A percentile compares a stretch with the other conserved stretches of the same genome.
Conservation (phyloP, 495 filamentous ascomycete genomes). For the Aspergillus hancockii region DNA sequence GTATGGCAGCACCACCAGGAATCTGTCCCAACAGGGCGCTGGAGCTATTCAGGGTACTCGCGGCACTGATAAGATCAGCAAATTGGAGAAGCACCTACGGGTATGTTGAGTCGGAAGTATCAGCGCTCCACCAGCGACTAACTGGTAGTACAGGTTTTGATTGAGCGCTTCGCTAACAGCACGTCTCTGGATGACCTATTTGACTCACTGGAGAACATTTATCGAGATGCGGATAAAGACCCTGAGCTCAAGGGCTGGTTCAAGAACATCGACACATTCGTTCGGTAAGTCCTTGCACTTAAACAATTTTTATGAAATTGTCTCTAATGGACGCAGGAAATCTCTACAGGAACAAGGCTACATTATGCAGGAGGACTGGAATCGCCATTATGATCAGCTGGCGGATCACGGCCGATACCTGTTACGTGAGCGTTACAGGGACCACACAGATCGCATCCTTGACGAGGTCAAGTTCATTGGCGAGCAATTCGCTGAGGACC, state of each 20-base stretch:
- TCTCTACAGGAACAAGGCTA: slow-evolving; percentile 88
- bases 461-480: slow-evolving; percentile 89
- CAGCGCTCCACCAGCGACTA: slow-evolving; percentile 36
- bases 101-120: slow-evolving; percentile 38
- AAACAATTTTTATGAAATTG: background rate
- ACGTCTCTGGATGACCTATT: slow-evolving; percentile 87
- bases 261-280: slow-evolving; percentile 70
- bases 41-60: slow-evolving; percentile 71
- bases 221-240: slow-evolving; percentile 87
- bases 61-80: slow-evolving; percentile 56
- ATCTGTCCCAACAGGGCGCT: slow-evolving; percentile 59
- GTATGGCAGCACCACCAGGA: slow-evolving; percentile 75
- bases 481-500: slow-evolving; percentile 85
- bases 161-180: slow-evolving; percentile 94
- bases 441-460: slow-evolving; percentile 82
- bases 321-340: slow-evolving; percentile 42
- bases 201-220: slow-evolving; percentile 82
- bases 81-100: slow-evolving; percentile 79
- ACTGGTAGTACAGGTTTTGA: slow-evolving; percentile 64
- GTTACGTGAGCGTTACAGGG: slow-evolving; percentile 82
- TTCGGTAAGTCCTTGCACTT: slow-evolving; percentile 49
- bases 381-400: slow-evolving; percentile 76
- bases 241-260: slow-evolving; percentile 91
- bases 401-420: slow-evolving; percentile 88
- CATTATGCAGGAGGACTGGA: slow-evolving; percentile 82